These are phyloP conservation scores for Tetraselmis striata DNA, from an alignment of 139 green algal genomes.

Conservation along the genomic window DNA sequence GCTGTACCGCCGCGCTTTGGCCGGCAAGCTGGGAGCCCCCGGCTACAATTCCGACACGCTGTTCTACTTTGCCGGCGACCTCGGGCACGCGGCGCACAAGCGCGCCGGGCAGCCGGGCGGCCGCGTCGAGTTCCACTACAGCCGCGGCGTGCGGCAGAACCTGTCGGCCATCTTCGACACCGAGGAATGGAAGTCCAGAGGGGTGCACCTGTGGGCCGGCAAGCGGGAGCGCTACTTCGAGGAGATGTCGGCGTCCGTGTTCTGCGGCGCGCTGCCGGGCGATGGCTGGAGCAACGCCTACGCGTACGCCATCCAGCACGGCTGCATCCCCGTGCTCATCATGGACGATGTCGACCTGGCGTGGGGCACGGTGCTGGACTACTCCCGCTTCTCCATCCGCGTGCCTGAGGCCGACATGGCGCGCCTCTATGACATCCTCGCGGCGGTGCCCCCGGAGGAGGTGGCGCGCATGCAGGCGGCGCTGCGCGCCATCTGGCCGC, in stretches of 20 bases:
- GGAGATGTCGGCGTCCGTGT: neutral
- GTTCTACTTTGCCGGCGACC: constrained; percentile 1
- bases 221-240: neutral
- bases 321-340: constrained; percentile 14
- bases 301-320: constrained; percentile 1
- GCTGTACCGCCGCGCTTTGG: neutral
- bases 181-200: neutral
- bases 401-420: neutral
- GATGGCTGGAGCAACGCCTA: constrained; percentile 9
- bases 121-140: neutral
- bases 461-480: neutral
- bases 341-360: neutral
- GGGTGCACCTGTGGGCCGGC: neutral
- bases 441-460: neutral
- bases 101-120: neutral
- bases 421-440: neutral
- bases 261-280: neutral
- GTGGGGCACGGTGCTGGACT: neutral
- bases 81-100: neutral
- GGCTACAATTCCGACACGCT: neutral
- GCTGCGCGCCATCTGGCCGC: neutral
- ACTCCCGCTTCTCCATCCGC: neutral
- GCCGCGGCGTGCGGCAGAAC: neutral
- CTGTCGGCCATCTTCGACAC: neutral
- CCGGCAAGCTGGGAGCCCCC: neutral